Evolutionary conservation across 495 filamentous ascomycete genomes (phyloP).

Genomic region (Penicillium paradoxum): DNA sequence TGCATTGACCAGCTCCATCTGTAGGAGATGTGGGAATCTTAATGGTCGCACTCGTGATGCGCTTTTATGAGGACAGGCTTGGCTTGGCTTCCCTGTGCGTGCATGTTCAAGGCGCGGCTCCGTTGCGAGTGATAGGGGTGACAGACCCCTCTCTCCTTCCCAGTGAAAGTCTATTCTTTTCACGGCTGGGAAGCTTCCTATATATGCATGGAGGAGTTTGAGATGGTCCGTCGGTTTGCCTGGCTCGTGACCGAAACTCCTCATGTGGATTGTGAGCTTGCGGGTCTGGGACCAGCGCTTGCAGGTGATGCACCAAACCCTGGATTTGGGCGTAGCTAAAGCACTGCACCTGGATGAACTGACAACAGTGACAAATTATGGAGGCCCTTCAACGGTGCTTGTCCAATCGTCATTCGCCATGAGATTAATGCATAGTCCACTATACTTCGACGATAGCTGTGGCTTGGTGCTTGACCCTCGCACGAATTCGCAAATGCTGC

Average conservation of each 20-base stretch:
- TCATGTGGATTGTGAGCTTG: constrained; percentile 63
- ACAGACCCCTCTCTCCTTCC: constrained; percentile 61
- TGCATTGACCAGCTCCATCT: constrained; percentile 62
- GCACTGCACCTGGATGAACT: constrained; percentile 62
- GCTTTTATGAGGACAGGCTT: constrained; percentile 20
- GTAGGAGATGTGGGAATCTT: constrained; percentile 52
- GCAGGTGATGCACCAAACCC: constrained; percentile 62
- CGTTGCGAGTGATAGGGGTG: constrained; percentile 58
- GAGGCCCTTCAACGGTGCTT: constrained; percentile 53
- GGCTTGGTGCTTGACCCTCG: constrained; percentile 59
- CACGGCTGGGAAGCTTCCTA: constrained; percentile 58
- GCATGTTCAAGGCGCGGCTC: constrained; percentile 51
- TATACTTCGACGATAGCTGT: constrained; percentile 64
- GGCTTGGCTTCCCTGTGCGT: constrained; percentile 37
- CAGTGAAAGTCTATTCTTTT: constrained; percentile 65
- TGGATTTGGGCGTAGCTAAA: constrained; percentile 62
- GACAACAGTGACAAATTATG: constrained; percentile 58
- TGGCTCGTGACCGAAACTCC: constrained; percentile 54
- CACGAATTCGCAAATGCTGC: constrained; percentile 65
- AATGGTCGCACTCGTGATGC: constrained; percentile 33
- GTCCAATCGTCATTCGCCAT: constrained; percentile 69
- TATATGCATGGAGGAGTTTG: constrained; percentile 68
- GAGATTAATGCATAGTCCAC: constrained; percentile 82
- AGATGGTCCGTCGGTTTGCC: constrained; percentile 59
- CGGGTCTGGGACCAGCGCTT: constrained; percentile 68